These are phyloP conservation scores for Aspergillus phoenicis DNA, from an alignment of 2,329 filamentous ascomycete genomes.

Conservation along the genomic window DNA sequence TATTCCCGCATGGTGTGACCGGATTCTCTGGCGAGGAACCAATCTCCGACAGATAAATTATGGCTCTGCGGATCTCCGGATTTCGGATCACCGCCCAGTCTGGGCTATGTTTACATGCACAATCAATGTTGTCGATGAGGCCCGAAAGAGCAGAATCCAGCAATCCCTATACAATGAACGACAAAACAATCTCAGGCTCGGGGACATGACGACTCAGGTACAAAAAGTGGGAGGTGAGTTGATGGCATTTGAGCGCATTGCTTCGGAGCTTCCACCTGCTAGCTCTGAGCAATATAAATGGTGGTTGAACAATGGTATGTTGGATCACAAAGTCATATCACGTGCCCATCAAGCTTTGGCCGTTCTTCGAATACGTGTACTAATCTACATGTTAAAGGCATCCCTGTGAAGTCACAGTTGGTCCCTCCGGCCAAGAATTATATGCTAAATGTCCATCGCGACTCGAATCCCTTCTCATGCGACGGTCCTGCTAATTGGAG, in stretches of 20 bases:
- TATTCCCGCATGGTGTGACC: constrained; percentile 96
- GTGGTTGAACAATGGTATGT: constrained; percentile 65
- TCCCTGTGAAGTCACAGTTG: constrained; percentile 73
- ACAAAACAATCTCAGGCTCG: constrained; percentile 57
- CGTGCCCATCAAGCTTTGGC: not conserved
- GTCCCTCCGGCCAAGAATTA: constrained; percentile 65
- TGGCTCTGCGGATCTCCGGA: constrained; percentile 75
- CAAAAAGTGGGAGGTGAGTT: constrained; percentile 68
- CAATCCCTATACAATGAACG: constrained; percentile 71
- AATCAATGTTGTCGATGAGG: constrained; percentile 79
- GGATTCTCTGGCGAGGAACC: constrained; percentile 81
- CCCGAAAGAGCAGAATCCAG: constrained; percentile 70
- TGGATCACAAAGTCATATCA: not conserved
- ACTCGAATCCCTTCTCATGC: constrained; percentile 77
- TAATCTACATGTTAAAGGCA: constrained; percentile 48
- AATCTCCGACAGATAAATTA: constrained; percentile 84
- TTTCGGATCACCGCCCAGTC: constrained; percentile 96
- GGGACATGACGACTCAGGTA: constrained; percentile 23
- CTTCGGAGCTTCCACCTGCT: constrained; percentile 70
- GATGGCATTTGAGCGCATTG: constrained; percentile 78
- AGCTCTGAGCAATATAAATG: constrained; percentile 65
- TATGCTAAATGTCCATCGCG: constrained; percentile 71
- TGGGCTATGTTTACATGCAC: constrained; percentile 85
- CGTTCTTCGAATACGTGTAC: constrained; percentile 7
- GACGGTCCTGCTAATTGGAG: constrained; percentile 85